Conservation (phyloP, 495 filamentous ascomycete species). For the Articulospora tetracladia region DNA sequence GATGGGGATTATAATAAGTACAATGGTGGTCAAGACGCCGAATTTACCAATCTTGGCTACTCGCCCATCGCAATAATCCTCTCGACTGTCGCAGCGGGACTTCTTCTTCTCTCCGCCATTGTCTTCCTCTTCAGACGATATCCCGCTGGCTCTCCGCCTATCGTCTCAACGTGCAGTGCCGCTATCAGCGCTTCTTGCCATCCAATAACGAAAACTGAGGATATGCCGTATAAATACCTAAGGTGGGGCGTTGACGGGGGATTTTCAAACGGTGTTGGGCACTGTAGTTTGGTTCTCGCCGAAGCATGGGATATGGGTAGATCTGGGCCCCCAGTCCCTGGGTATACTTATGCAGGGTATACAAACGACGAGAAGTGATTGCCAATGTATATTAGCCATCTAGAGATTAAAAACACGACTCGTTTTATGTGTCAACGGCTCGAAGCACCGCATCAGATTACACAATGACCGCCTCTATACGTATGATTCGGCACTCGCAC, state of each 20-base stretch:
- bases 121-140: constrained; percentile 3
- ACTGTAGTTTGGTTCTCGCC: constrained; percentile 8
- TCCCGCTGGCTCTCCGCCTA: constrained; percentile 7
- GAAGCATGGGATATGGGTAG: constrained; percentile 1
- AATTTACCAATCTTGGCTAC: constrained; percentile 7
- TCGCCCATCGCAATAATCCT: constrained; percentile 13
- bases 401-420: too few relatives aligned
- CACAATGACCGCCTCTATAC: too few relatives aligned
- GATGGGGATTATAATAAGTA: not conserved
- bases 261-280: constrained; percentile 11
- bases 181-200: constrained; percentile 12
- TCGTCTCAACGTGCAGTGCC: constrained; percentile 10
- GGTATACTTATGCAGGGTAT: constrained; percentile 4
- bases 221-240: constrained; percentile 3
- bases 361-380: not conserved
- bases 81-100: not conserved
- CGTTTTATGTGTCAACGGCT: too few relatives aligned
- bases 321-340: not conserved
- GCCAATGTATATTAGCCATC: too few relatives aligned
- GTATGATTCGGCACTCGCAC: too few relatives aligned
- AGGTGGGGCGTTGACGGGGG: constrained; percentile 8
- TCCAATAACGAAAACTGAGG: constrained; percentile 1
- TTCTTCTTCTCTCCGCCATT: constrained; percentile 6
- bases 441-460: too few relatives aligned
- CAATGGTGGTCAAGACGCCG: not conserved